These are phyloP conservation scores for Cyberlindnera petersonii DNA, from an alignment of 805 yeast species.

Conservation along the genomic window DNA sequence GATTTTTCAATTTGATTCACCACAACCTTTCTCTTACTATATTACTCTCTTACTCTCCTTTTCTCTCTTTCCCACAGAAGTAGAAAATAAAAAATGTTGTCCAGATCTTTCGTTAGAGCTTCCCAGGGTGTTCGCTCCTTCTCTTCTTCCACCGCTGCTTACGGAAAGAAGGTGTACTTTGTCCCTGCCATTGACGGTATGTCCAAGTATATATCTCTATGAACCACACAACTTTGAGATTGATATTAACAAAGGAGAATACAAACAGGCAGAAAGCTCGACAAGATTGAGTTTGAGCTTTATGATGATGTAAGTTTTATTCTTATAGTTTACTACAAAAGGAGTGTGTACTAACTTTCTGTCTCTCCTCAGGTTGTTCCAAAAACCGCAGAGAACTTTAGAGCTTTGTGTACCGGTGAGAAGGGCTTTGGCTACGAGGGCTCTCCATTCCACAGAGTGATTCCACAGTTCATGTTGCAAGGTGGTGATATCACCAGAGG, in stretches of 20 bases:
- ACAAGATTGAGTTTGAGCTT: conserved; percentile 34
- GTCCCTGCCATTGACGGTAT: conserved; percentile 51
- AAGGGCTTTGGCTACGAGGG: conserved; percentile 67
- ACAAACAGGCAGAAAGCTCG: conserved; percentile 34
- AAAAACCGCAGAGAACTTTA: conserved; percentile 77
- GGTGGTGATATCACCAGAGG: conserved; percentile 87
- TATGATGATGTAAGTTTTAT: conserved; percentile 27
- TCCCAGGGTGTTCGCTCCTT: conserved; percentile 20
- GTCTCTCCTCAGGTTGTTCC: conserved; percentile 44
- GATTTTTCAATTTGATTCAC: no score
- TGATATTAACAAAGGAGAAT: conserved; percentile 1
- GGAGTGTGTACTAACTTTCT: neutral
- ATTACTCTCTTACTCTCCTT: no score
- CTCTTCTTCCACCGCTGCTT: conserved; percentile 24
- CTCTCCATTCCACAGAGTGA: conserved; percentile 89
- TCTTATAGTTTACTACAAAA: neutral
- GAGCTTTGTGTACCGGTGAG: conserved; percentile 85
- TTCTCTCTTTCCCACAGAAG: no score
- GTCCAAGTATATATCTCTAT: conserved; percentile 1
- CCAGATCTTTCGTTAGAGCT: conserved; percentile 17
- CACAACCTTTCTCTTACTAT: no score
- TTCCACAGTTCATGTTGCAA: conserved; percentile 95
- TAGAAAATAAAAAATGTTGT: conserved; percentile 16
- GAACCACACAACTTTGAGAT: neutral
- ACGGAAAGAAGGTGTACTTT: conserved; percentile 51